A percentile compares a stretch with the other conserved stretches of the same genome.
phyloP scores from a whole-genome alignment of 2,329 filamentous ascomycete genomes.

The Tolypocladium nubicola region DNA sequence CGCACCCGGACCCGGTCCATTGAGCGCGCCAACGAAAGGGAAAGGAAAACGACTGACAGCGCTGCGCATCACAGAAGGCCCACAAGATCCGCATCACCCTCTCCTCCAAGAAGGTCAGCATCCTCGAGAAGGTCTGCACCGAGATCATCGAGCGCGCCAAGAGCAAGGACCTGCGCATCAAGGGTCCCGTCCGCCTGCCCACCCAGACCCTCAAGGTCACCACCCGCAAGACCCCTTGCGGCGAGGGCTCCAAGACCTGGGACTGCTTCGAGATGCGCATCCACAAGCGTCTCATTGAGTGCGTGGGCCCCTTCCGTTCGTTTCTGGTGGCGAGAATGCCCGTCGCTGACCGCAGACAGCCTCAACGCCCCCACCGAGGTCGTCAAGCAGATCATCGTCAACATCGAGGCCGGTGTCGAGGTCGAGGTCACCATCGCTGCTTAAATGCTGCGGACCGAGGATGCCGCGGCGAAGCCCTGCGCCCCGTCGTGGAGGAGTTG shows the following conservation, averaged over 20 bases:
- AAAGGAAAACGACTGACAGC: neutral
- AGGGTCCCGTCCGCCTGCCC: constrained; percentile 94
- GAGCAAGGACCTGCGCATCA: constrained; percentile 96
- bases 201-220: constrained; percentile 96
- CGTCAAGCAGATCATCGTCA: constrained; percentile 94
- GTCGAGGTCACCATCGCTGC: constrained; percentile 88
- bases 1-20: neutral
- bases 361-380: constrained; percentile 96
- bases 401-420: constrained; percentile 89
- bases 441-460: constrained; percentile 31
- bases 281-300: constrained; percentile 97
- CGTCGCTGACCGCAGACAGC: constrained; percentile 25
- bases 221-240: constrained; percentile 97
- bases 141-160: constrained; percentile 98
- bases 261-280: constrained; percentile 98
- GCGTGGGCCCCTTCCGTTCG: constrained; percentile 23
- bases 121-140: constrained; percentile 95
- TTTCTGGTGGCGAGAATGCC: neutral
- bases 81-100: constrained; percentile 99
- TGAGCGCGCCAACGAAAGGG: neutral
- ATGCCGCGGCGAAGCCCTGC: neutral
- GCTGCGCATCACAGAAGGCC: constrained; percentile 52
- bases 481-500: neutral
- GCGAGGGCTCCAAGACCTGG: constrained; percentile 99
- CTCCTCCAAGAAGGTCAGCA: constrained; percentile 85